phyloP scores from a whole-genome alignment of 2,329 filamentous ascomycete species.

The Alternaria hordeiaustralica region DNA sequence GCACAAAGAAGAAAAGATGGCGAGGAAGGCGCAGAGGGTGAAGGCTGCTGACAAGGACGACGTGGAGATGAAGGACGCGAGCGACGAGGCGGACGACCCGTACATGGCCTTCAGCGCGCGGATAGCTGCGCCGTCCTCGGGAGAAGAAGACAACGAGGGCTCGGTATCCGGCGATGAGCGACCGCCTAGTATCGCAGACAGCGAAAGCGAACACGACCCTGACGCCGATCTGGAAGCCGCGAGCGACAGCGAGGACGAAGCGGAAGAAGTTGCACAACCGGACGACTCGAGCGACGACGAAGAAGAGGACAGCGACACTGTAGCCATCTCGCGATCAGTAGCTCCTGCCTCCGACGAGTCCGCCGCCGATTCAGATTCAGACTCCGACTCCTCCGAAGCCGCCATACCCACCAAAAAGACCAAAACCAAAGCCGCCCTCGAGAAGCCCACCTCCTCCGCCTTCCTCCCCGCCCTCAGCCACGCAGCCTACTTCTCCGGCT shows the following conservation, averaged over 20 bases:
- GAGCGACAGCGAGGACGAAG: constrained; percentile 12
- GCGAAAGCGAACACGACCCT: constrained; percentile 30
- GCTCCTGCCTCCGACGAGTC: constrained; percentile 23
- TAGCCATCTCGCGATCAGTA: constrained; percentile 1
- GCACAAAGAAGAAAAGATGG: constrained; percentile 36
- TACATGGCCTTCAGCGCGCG: constrained; percentile 47
- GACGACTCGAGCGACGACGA: constrained; percentile 11
- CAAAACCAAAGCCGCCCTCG: constrained; percentile 21
- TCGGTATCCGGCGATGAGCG: constrained; percentile 37
- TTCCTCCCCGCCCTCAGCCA: constrained; percentile 78
- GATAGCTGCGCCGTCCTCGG: constrained; percentile 49
- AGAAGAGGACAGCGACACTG: background rate
- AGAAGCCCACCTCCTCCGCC: constrained; percentile 54
- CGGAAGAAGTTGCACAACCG: constrained; percentile 6
- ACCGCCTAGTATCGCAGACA: constrained; percentile 41
- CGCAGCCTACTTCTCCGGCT: constrained; percentile 80
- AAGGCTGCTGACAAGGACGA: constrained; percentile 21
- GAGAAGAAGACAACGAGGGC: constrained; percentile 39
- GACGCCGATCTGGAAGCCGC: constrained; percentile 28
- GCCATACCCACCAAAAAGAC: constrained; percentile 18
- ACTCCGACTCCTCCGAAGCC: constrained; percentile 14
- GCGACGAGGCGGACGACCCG: constrained; percentile 41
- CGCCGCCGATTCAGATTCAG: constrained; percentile 19
- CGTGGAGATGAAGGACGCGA: constrained; percentile 28
- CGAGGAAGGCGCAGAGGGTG: constrained; percentile 32